Evolutionary conservation across 2,329 filamentous ascomycete species (phyloP).

Genomic region (Rhynchosporium secalis): DNA sequence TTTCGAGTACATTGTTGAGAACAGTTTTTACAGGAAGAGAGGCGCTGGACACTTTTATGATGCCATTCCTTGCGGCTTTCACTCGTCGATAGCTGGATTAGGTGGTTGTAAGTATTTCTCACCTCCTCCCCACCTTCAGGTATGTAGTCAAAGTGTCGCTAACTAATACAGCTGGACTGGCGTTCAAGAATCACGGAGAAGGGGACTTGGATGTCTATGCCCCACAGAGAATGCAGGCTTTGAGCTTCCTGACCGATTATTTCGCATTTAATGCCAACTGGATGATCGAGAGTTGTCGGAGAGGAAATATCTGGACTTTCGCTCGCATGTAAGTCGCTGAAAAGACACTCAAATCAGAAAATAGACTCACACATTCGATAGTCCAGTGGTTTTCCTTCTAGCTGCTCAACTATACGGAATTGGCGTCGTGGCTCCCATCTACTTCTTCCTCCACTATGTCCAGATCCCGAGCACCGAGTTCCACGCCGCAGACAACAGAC

Average conservation of each 20-base stretch:
- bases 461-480: conserved; percentile 36
- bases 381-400: conserved; percentile 26
- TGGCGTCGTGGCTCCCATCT: conserved; percentile 38
- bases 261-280: conserved; percentile 31
- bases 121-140: background rate
- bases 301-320: conserved; percentile 34
- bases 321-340: conserved; percentile 17
- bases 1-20: background rate
- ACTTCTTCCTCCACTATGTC: conserved; percentile 40
- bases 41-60: conserved; percentile 11
- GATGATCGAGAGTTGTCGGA: conserved; percentile 34
- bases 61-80: conserved; percentile 9
- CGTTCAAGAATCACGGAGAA: background rate
- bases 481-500: conserved; percentile 37
- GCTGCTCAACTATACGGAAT: conserved; percentile 33
- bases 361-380: background rate
- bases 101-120: conserved; percentile 5
- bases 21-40: conserved; percentile 6
- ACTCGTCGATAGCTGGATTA: conserved; percentile 17
- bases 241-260: conserved; percentile 32
- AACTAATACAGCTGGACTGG: background rate
- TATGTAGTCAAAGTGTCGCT: background rate
- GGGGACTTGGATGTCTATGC: conserved; percentile 3
- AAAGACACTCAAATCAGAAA: background rate
- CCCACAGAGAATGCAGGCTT: conserved; percentile 23